A percentile compares a stretch with the other conserved stretches of the same genome.
Conservation (phyloP, 176 grass and related monocot species). For the Zoysia japonica region DNA sequence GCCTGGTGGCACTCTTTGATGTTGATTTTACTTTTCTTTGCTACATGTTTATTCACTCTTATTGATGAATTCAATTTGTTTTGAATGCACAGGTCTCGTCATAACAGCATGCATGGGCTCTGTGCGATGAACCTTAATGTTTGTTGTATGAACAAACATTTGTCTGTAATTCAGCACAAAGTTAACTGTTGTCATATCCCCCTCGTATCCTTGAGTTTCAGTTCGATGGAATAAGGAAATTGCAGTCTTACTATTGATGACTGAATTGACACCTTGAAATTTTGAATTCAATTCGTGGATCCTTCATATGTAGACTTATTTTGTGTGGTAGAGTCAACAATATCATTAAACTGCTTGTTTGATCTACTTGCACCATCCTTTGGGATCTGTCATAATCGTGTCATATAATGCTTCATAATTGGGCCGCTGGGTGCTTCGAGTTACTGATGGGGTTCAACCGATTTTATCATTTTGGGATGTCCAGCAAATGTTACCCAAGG, state of each 20-base stretch:
- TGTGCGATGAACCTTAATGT: slow-evolving; percentile 34
- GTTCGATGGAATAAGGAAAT: slow-evolving; percentile 52
- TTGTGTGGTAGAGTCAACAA: background rate
- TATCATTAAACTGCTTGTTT: too few species aligned
- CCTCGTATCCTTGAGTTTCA: slow-evolving; percentile 22
- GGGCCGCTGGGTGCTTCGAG: too few species aligned
- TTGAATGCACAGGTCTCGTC: slow-evolving; percentile 37
- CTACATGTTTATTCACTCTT: background rate
- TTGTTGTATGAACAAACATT: slow-evolving; percentile 37
- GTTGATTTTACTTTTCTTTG: background rate
- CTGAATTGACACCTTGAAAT: slow-evolving; percentile 39
- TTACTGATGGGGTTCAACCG: too few species aligned
- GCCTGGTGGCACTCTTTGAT: background rate
- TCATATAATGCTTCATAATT: too few species aligned
- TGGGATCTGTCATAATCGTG: background rate
- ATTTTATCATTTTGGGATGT: too few species aligned
- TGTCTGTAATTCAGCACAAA: slow-evolving; percentile 46
- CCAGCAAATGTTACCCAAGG: too few species aligned
- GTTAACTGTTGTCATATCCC: slow-evolving; percentile 29
- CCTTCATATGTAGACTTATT: background rate
- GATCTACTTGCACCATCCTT: background rate
- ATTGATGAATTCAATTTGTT: slow-evolving; percentile 4
- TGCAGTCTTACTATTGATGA: slow-evolving; percentile 28
- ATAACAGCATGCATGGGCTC: background rate
- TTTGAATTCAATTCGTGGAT: slow-evolving; percentile 39